Evolutionary conservation across 2,329 filamentous ascomycete species (phyloP).

Genomic region (Chaetomium olivaceum): DNA sequence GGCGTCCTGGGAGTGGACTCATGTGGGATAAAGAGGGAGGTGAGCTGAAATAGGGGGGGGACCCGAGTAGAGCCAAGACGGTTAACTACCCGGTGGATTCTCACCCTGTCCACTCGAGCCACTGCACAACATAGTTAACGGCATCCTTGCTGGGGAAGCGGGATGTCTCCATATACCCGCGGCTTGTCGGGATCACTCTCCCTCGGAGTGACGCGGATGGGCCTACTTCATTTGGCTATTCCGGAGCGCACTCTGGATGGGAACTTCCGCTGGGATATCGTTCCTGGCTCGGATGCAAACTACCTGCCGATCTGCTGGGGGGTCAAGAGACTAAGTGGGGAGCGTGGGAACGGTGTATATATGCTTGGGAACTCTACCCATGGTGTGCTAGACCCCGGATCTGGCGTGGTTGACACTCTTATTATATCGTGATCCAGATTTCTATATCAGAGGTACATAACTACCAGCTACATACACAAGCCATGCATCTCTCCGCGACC

Average conservation of each 20-base stretch:
- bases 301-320: background rate
- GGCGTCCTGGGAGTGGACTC: background rate
- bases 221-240: constrained; percentile 29
- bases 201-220: constrained; percentile 16
- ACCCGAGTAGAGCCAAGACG: background rate
- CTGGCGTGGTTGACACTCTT: background rate
- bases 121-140: background rate
- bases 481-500: constrained; percentile 33
- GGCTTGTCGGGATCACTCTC: constrained; percentile 22
- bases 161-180: constrained; percentile 24
- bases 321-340: background rate
- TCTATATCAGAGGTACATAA: background rate
- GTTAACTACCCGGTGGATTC: background rate
- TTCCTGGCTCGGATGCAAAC: constrained; percentile 1
- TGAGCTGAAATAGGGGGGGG: background rate
- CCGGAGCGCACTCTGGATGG: constrained; percentile 6
- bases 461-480: background rate
- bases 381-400: background rate
- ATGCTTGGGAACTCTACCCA: background rate
- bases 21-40: background rate
- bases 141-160: background rate
- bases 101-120: background rate
- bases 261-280: background rate
- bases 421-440: background rate
- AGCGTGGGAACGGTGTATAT: background rate